phyloP scores from a whole-genome alignment of 768 basidiomycete genomes.

The Boletus tomentosulus region DNA sequence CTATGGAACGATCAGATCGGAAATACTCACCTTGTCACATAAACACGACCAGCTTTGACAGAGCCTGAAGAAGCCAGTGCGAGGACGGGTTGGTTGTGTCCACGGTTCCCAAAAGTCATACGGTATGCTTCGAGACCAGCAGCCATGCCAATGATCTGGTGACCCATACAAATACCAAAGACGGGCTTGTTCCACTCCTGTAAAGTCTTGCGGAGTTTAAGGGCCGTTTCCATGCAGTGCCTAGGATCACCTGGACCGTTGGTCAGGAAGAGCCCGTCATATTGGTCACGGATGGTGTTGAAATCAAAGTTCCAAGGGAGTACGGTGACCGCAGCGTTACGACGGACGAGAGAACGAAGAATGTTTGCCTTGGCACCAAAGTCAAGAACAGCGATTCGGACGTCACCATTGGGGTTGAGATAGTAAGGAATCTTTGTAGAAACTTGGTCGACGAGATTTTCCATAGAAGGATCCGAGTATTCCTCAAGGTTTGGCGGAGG shows the following conservation, averaged over 20 bases:
- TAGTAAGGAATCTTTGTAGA: constrained; percentile 83
- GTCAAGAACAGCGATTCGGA: constrained; percentile 93
- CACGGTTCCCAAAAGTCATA: constrained; percentile 99
- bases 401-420: constrained; percentile 81
- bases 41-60: constrained; percentile 93
- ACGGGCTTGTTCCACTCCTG: constrained; percentile 89
- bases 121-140: constrained; percentile 95
- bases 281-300: constrained; percentile 84
- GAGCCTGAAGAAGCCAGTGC: constrained; percentile 91
- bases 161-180: constrained; percentile 99
- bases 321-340: constrained; percentile 90
- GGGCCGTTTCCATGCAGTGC: constrained; percentile 81
- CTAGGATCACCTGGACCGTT: constrained; percentile 96
- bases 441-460: constrained; percentile 92
- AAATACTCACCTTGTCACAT: constrained; percentile 76
- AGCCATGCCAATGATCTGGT: constrained; percentile 96
- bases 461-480: constrained; percentile 89
- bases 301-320: constrained; percentile 98
- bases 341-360: constrained; percentile 83
- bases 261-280: constrained; percentile 91
- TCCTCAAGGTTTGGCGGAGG: constrained; percentile 60
- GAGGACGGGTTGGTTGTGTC: constrained; percentile 97
- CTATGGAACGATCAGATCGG: neutral
- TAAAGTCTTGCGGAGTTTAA: constrained; percentile 77
- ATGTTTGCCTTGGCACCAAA: constrained; percentile 99